Conservation (phyloP, 768 basidiomycete genomes). For the Kwoniella heveanensis region DNA sequence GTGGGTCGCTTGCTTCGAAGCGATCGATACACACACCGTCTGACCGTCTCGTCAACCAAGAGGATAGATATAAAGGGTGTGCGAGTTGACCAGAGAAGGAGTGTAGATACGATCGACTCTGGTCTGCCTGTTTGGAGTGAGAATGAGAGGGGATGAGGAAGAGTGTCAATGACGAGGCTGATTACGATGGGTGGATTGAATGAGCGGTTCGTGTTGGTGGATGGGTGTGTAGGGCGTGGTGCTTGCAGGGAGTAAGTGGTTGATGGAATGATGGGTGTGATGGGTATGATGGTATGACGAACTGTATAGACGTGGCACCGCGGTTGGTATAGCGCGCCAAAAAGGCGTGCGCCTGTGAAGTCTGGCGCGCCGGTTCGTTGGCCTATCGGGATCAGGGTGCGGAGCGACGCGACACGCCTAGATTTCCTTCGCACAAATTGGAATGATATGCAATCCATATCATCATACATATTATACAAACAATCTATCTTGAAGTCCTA, state of each 20-base stretch:
- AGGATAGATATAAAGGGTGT: not conserved
- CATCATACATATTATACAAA: slow-evolving; percentile 2
- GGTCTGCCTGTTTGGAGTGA: too few relatives aligned
- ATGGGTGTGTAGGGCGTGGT: not conserved
- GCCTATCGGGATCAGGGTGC: too few relatives aligned
- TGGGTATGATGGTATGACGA: not conserved
- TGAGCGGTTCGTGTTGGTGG: not conserved
- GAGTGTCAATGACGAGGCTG: too few relatives aligned
- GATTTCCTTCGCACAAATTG: too few relatives aligned
- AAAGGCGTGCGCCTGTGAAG: too few relatives aligned
- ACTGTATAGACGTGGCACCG: not conserved
- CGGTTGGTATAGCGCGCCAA: not conserved
- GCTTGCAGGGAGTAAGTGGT: not conserved
- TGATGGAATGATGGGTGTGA: not conserved
- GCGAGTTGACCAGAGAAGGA: not conserved
- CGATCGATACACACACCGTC: too few relatives aligned
- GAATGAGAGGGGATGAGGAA: too few relatives aligned
- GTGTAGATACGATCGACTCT: not conserved
- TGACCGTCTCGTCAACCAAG: too few relatives aligned
- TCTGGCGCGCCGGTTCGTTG: too few relatives aligned
- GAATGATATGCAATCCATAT: not conserved
- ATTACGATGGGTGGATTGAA: not conserved
- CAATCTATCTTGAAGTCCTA: not conserved
- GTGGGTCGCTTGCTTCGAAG: too few relatives aligned
- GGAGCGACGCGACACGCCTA: too few relatives aligned